Percentiles rank a stretch among this genome's conserved stretches.
Evolutionary conservation across 495 filamentous ascomycete species (phyloP).

Genomic region (Hypomontagnella submonticulosa): DNA sequence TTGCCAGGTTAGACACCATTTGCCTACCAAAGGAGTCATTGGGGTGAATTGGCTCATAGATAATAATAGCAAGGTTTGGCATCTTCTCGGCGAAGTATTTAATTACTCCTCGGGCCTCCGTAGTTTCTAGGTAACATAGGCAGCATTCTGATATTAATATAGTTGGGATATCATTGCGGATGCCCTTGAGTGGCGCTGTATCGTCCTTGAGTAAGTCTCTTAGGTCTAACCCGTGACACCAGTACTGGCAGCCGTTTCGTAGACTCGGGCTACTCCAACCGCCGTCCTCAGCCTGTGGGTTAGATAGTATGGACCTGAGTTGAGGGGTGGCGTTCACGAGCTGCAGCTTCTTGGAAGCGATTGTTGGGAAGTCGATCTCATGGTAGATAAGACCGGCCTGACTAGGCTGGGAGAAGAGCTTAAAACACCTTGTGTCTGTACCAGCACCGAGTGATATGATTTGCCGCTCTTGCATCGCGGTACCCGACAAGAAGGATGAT

Average conservation of each 20-base stretch:
- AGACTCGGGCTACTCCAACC: constrained; percentile 47
- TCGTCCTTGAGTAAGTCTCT: constrained; percentile 63
- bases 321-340: constrained; percentile 46
- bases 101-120: constrained; percentile 71
- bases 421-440: constrained; percentile 88
- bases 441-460: constrained; percentile 95
- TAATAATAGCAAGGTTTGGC: constrained; percentile 69
- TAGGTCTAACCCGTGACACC: constrained; percentile 85
- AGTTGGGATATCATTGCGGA: constrained; percentile 70
- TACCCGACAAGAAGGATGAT: constrained; percentile 69
- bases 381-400: constrained; percentile 75
- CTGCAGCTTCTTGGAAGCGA: constrained; percentile 70
- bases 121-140: constrained; percentile 81
- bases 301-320: constrained; percentile 47
- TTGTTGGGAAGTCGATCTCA: constrained; percentile 88
- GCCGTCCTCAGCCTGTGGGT: constrained; percentile 29
- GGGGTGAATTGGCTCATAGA: constrained; percentile 91
- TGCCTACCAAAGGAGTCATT: constrained; percentile 85
- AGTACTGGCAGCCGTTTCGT: constrained; percentile 60
- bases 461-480: constrained; percentile 66
- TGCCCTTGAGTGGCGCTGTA: constrained; percentile 40
- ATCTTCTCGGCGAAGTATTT: constrained; percentile 70
- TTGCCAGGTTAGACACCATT: constrained; percentile 91
- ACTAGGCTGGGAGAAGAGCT: constrained; percentile 61
- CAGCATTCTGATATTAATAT: constrained; percentile 93